phyloP scores from a whole-genome alignment of 192 early-diverging fungal genomes.

The Coemansia sp. region DNA sequence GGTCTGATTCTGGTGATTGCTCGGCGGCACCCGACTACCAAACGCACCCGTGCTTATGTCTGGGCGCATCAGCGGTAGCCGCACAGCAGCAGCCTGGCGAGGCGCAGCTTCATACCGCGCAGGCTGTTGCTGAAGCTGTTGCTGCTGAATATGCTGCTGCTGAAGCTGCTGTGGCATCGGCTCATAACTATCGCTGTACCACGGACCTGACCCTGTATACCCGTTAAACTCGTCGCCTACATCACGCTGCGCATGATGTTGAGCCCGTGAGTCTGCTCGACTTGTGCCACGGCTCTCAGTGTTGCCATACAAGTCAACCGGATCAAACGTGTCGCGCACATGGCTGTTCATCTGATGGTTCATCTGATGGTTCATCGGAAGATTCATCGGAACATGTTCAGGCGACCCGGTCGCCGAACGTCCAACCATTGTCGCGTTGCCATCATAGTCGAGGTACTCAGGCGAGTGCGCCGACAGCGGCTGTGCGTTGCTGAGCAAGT shows the following conservation, averaged over 20 bases:
- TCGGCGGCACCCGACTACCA: not conserved
- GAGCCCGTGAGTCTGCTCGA: constrained; percentile 4
- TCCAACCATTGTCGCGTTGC: constrained; percentile 22
- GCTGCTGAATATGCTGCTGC: not conserved
- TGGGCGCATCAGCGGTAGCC: not conserved
- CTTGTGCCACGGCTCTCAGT: not conserved
- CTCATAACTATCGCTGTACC: constrained; percentile 2
- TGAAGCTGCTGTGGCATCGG: not conserved
- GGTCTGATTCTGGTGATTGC: not conserved
- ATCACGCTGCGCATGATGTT: no score
- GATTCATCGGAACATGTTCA: not conserved
- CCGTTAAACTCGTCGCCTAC: not conserved
- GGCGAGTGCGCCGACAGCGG: constrained; percentile 2
- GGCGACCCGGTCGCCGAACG: constrained; percentile 10
- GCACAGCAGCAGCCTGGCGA: not conserved
- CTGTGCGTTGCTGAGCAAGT: constrained; percentile 40
- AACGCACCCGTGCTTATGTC: not conserved
- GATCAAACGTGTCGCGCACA: constrained; percentile 7
- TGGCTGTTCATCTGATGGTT: not conserved
- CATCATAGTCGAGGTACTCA: constrained; percentile 16
- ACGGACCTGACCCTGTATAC: not conserved
- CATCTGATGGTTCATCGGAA: not conserved
- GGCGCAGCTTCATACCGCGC: constrained; percentile 1
- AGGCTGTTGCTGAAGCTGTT: not conserved
- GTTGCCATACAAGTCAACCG: constrained; percentile 7